Conservation (phyloP, 805 yeast genomes). For the Candida caryicola region DNA sequence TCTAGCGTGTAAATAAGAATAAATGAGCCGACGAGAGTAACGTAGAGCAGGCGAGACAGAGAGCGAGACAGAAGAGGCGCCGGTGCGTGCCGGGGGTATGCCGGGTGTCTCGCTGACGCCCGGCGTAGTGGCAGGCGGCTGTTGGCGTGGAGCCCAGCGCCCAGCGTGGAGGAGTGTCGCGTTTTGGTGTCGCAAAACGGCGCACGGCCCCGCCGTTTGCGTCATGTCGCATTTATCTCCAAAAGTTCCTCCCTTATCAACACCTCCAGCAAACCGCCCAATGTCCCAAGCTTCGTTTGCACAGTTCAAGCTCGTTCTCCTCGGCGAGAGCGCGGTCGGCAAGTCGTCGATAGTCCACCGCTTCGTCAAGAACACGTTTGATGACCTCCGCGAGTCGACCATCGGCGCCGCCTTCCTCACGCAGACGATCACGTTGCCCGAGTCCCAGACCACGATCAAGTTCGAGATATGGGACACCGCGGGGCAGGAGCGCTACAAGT, state of each 20-base stretch:
- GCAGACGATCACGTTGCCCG: slow-evolving; percentile 58
- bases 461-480: slow-evolving; percentile 88
- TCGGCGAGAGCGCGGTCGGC: slow-evolving; percentile 84
- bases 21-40: too few species aligned
- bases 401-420: slow-evolving; percentile 84
- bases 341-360: slow-evolving; percentile 68
- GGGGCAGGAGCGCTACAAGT: slow-evolving; percentile 77
- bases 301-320: slow-evolving; percentile 66
- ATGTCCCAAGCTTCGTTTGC: slow-evolving; percentile 28
- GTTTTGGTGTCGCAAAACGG: too few species aligned
- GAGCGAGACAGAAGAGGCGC: too few species aligned
- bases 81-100: too few species aligned
- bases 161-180: too few species aligned
- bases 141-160: too few species aligned
- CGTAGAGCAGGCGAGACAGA: too few species aligned
- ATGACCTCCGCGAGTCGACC: slow-evolving; percentile 72
- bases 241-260: background rate
- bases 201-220: too few species aligned
- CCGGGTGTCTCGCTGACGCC: too few species aligned
- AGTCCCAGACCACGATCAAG: slow-evolving; percentile 52
- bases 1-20: too few species aligned
- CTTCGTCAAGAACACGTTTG: slow-evolving; percentile 71
- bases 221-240: background rate
- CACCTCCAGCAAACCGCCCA: background rate
- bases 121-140: too few species aligned